A percentile compares a stretch with the other conserved stretches of the same genome.
phyloP scores from a whole-genome alignment of 1,139 yeast genomes.

The Casaregolazyma suthepensis region DNA sequence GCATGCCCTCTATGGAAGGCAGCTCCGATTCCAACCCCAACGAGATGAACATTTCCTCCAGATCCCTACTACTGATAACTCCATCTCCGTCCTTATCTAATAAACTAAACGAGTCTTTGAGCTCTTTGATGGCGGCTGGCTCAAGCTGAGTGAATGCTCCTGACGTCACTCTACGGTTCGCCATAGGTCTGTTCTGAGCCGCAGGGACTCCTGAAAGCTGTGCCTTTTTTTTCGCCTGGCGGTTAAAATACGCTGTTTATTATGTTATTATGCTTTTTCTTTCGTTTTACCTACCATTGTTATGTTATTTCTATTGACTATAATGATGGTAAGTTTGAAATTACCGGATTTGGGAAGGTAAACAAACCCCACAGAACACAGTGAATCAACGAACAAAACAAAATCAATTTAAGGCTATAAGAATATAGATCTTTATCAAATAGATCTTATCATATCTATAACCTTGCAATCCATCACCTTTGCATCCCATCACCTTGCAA shows the following conservation, averaged over 20 bases:
- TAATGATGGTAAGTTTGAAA: not conserved
- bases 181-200: not conserved
- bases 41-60: slow-evolving; percentile 50
- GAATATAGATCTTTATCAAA: no score
- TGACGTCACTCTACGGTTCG: slow-evolving; percentile 21
- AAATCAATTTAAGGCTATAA: no score
- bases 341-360: slow-evolving; percentile 8
- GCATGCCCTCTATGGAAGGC: slow-evolving; percentile 35
- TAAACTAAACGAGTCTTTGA: slow-evolving; percentile 50
- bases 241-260: not conserved
- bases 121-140: slow-evolving; percentile 36
- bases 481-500: no score
- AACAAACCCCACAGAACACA: slow-evolving; percentile 3
- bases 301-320: not conserved
- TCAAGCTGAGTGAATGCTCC: slow-evolving; percentile 34
- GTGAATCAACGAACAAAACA: no score
- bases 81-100: slow-evolving; percentile 88
- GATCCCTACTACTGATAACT: slow-evolving; percentile 51
- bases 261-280: not conserved
- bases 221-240: slow-evolving; percentile 10
- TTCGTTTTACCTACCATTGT: slow-evolving; percentile 5
- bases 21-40: slow-evolving; percentile 43
- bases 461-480: no score
- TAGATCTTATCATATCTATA: no score
- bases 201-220: slow-evolving; percentile 5